phyloP scores from a whole-genome alignment of 1,284 basidiomycete species.

The Malassezia globosa region DNA sequence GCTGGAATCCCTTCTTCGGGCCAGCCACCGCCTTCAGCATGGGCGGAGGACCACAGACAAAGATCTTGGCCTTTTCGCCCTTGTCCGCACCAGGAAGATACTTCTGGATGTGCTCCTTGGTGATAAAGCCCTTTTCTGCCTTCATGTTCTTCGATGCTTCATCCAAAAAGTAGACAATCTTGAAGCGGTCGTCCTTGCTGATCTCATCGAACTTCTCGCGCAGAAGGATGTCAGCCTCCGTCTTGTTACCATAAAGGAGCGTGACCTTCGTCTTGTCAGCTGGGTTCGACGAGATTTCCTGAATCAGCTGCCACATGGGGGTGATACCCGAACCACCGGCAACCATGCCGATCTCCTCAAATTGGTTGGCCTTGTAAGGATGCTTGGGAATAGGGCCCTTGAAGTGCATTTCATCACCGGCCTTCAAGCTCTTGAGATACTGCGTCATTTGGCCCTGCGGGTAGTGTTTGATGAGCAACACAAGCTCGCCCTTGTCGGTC shows the following conservation, averaged over 20 bases:
- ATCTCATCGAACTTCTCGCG: constrained; percentile 63
- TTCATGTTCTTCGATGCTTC: constrained; percentile 60
- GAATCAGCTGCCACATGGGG: constrained; percentile 48
- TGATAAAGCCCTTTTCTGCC: constrained; percentile 52
- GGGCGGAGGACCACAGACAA: constrained; percentile 60
- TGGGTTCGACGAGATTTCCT: constrained; percentile 48
- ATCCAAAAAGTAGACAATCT: constrained; percentile 77
- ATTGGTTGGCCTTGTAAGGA: constrained; percentile 44
- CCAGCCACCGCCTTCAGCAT: constrained; percentile 41
- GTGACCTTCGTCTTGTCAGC: constrained; percentile 94
- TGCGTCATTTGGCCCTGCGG: constrained; percentile 46
- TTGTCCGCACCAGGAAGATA: constrained; percentile 58
- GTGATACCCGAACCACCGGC: constrained; percentile 72
- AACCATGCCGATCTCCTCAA: constrained; percentile 69
- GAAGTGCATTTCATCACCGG: constrained; percentile 70
- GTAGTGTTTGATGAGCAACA: constrained; percentile 67
- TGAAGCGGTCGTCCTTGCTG: constrained; percentile 52
- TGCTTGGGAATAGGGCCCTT: constrained; percentile 55
- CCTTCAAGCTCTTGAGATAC: constrained; percentile 53
- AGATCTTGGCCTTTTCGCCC: constrained; percentile 72
- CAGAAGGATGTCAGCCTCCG: constrained; percentile 81
- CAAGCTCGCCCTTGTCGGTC: constrained; percentile 34
- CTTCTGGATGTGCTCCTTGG: constrained; percentile 60
- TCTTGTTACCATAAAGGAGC: constrained; percentile 77
- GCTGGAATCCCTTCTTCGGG: constrained; percentile 38